Conservation (phyloP, 2,329 filamentous ascomycete species). For the Penicillium brevicompactum region DNA sequence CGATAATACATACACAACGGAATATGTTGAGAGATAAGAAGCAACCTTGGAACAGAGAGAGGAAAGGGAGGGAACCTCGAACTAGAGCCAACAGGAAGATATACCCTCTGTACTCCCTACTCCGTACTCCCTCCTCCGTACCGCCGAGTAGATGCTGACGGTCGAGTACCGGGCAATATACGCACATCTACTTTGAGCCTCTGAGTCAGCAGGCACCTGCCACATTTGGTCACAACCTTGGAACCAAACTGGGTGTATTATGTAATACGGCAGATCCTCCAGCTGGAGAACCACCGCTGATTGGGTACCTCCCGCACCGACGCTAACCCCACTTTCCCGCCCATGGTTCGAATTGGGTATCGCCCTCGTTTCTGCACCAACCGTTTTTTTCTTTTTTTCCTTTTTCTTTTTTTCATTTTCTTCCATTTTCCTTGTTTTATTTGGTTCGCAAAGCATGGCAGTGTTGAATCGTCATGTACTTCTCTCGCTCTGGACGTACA, state of each 20-base stretch:
- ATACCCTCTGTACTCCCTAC: too few species aligned
- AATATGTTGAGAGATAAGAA: too few species aligned
- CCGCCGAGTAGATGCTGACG: background rate
- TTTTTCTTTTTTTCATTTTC: background rate
- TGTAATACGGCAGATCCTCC: background rate
- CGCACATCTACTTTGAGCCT: background rate
- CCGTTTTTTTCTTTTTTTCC: background rate
- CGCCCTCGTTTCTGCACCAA: background rate
- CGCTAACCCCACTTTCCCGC: background rate
- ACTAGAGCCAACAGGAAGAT: too few species aligned
- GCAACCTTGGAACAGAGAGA: too few species aligned
- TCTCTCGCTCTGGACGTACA: too few species aligned
- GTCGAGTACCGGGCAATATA: background rate
- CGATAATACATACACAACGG: too few species aligned
- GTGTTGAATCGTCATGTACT: background rate
- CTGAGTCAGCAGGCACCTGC: conserved; percentile 4
- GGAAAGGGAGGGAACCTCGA: too few species aligned
- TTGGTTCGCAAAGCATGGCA: background rate
- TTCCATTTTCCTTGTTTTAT: background rate
- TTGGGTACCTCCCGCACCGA: background rate
- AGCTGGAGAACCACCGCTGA: background rate
- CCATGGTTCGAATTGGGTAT: background rate
- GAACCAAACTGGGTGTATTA: background rate
- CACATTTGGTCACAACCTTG: background rate
- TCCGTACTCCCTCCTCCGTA: background rate